Conservation (phyloP, 352 stramenopile species). For the Phytophthora tubulina region DNA sequence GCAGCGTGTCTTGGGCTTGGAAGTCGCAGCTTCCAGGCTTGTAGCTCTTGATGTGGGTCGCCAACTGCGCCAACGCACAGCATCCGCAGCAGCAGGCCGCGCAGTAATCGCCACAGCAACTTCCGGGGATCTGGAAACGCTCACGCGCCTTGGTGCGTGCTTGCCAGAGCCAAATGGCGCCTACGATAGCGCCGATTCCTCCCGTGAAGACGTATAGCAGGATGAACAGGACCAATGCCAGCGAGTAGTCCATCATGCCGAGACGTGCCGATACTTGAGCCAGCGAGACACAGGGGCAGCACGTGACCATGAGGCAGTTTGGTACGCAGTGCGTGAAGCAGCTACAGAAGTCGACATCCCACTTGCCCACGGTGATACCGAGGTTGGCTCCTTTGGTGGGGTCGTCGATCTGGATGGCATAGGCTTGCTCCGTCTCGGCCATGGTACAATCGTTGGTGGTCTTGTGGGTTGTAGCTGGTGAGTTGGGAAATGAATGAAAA, state of each 20-base stretch:
- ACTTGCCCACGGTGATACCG: conserved; percentile 28
- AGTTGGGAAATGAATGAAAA: conserved; percentile 8
- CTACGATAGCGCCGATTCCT: conserved; percentile 9
- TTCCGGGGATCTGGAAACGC: conserved; percentile 28
- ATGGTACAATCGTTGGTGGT: conserved; percentile 3
- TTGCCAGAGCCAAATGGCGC: conserved; percentile 26
- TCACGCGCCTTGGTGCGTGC: conserved; percentile 8
- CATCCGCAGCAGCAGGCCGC: conserved; percentile 35
- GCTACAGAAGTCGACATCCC: conserved; percentile 27
- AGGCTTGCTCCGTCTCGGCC: conserved; percentile 17
- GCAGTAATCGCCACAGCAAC: conserved; percentile 25
- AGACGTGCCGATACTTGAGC: conserved; percentile 11
- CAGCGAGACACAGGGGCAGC: conserved; percentile 46
- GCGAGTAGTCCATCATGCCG: conserved; percentile 13
- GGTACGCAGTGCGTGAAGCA: conserved; percentile 46
- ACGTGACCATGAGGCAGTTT: conserved; percentile 50
- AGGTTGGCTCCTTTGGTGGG: conserved; percentile 25
- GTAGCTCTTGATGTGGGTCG: conserved; percentile 63
- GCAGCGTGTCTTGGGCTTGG: conserved; percentile 36
- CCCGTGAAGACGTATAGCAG: conserved; percentile 18
- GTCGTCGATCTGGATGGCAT: conserved; percentile 34
- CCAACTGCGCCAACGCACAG: conserved; percentile 53
- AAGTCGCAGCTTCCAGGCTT: conserved; percentile 51
- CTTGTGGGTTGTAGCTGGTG: conserved; percentile 11
- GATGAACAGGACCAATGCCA: conserved; percentile 16